Conservation (phyloP, 805 yeast species). For the Saccharomycopsis vini region DNA sequence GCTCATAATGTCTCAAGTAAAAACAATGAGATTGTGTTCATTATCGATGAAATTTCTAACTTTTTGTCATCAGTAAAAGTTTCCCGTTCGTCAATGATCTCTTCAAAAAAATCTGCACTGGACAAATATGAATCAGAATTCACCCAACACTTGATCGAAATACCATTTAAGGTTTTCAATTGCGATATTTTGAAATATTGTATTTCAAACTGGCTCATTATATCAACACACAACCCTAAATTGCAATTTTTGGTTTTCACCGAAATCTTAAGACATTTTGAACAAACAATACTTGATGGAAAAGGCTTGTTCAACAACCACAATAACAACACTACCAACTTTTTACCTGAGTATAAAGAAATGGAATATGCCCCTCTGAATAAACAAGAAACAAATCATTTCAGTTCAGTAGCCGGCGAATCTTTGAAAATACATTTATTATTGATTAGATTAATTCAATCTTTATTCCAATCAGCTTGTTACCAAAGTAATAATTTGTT, state of each 20-base stretch:
- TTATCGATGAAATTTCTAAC: slow-evolving; percentile 11
- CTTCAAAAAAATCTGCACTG: slow-evolving; percentile 21
- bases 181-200: slow-evolving; percentile 46
- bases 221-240: slow-evolving; percentile 57
- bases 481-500: slow-evolving; percentile 63
- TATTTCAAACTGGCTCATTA: slow-evolving; percentile 70
- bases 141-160: slow-evolving; percentile 42
- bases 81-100: not conserved
- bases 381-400: slow-evolving; percentile 44
- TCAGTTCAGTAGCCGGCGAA: slow-evolving; percentile 40
- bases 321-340: not conserved
- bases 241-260: slow-evolving; percentile 52
- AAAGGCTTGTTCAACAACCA: slow-evolving; percentile 54
- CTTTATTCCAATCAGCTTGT: slow-evolving; percentile 72
- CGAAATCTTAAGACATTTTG: slow-evolving; percentile 66
- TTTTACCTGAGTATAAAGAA: slow-evolving; percentile 43
- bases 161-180: slow-evolving; percentile 66
- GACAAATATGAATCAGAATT: slow-evolving; percentile 26
- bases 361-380: slow-evolving; percentile 92
- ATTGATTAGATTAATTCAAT: slow-evolving; percentile 57
- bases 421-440: slow-evolving; percentile 58
- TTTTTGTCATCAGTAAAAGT: slow-evolving; percentile 5
- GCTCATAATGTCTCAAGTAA: not conserved
- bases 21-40: slow-evolving; percentile 4
- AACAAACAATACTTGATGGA: slow-evolving; percentile 45